Base-by-base conservation (phyloP, 768 basidiomycete genomes). In the Pholiota conissans region DNA sequence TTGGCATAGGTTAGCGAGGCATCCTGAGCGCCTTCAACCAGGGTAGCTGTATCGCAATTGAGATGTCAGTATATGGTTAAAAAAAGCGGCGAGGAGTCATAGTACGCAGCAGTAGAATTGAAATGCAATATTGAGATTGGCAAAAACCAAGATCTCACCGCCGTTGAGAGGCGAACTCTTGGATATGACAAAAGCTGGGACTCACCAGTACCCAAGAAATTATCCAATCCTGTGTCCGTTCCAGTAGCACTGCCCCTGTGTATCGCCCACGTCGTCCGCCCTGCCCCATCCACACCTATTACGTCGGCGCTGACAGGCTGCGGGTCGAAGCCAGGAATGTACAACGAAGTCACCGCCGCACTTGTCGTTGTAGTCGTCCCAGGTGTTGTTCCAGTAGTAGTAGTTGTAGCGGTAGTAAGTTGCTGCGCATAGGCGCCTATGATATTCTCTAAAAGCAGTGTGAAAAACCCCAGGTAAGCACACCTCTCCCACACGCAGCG, bases 301-400 rank as follows among this genome's bases (percentile, higher is more conserved):
- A 72, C 65, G 58, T 73, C 69, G 40, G 74, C 79, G 51, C 76
- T 74, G 39, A 80, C 58, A 8, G 77, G 75, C 63, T 77, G 76
- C 16, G 74, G 72, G 55, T 81, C 75, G 52, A 79, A 78, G 28
- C 73, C 78, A 0, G 78, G 80, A 53, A 83, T 70, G 57, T 72
- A 79, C 35, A 80, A 63, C n/a, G 80, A 77, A 0, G 72, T 74
- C 20, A 54, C 55, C 11, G 63, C 37, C 11, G 22, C 7, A 5
- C n/a, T 16, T 3, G 4, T 27, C 1, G 26, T 22, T n/a, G 9
- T 24, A 30, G 49, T 35, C 30, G 30, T 32, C 30, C 30, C 7
- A 32, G 30, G 30, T 6, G 18, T 13, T 5, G 45, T n/a, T 8
- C 14, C n/a, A 34, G 18, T 30, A n/a, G 34, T 7, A 16, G 29